These are phyloP conservation scores for Triticum turgidum DNA, from an alignment of 176 grass and related monocot genomes.

Conservation along the genomic window DNA sequence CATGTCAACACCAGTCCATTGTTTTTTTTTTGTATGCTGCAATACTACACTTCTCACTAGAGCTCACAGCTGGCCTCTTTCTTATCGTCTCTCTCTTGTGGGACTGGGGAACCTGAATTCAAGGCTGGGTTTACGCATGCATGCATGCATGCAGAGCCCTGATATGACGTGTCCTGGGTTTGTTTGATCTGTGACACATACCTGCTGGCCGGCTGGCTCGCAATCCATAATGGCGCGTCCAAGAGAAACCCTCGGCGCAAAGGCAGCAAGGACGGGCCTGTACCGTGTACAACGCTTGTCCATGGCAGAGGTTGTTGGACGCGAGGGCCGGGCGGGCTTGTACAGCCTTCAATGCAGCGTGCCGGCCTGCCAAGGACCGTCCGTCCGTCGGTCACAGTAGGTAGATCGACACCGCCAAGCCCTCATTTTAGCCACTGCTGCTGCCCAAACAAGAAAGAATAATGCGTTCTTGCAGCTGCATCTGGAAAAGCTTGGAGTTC, in stretches of 20 bases:
- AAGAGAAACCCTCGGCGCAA: slow-evolving; percentile 19
- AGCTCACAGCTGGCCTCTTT: neutral
- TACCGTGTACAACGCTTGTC: slow-evolving; percentile 37
- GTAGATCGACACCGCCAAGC: no score
- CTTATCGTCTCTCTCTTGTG: neutral
- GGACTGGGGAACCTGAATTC: slow-evolving; percentile 49
- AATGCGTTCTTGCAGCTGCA: neutral
- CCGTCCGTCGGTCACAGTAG: no score
- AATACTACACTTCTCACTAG: neutral
- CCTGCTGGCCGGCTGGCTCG: slow-evolving; percentile 27
- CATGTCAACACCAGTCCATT: slow-evolving; percentile 29
- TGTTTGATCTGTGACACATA: slow-evolving; percentile 42
- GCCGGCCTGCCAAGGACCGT: neutral
- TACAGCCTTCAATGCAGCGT: slow-evolving; percentile 40
- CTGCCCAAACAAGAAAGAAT: no score
- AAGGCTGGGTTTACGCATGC: slow-evolving; percentile 32
- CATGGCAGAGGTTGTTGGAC: slow-evolving; percentile 27
- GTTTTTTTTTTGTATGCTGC: slow-evolving; percentile 25
- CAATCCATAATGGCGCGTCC: slow-evolving; percentile 38
- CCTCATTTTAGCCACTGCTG: no score
- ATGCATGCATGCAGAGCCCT: slow-evolving; percentile 27
- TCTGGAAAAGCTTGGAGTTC: neutral
- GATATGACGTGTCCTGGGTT: slow-evolving; percentile 45
- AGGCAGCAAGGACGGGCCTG: slow-evolving; percentile 28
- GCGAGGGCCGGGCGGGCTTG: neutral